Evolutionary conservation across 192 early-diverging fungal genomes (phyloP).

Genomic region (Backusella westeae): DNA sequence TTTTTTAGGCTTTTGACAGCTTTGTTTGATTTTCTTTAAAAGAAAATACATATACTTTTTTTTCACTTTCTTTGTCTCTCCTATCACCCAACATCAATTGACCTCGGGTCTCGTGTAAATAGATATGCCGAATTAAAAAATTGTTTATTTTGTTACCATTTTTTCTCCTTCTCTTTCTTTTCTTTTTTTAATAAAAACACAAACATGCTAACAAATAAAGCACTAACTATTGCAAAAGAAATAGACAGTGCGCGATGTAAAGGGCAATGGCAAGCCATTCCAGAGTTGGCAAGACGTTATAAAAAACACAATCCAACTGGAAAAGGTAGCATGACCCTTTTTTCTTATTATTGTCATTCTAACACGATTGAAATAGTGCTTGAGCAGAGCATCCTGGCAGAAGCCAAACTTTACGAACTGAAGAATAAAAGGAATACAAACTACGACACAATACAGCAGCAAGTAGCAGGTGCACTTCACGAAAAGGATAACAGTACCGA

Average conservation of each 20-base stretch:
- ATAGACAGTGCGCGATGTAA: slow-evolving; percentile 41
- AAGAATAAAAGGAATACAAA: background rate
- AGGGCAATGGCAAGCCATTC: slow-evolving; percentile 45
- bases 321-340: slow-evolving; percentile 33
- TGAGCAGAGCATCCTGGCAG: slow-evolving; percentile 43
- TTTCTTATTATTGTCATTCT: no score
- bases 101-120: background rate
- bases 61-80: background rate
- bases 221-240: slow-evolving; percentile 41
- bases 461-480: slow-evolving; percentile 17
- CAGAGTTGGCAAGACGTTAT: slow-evolving; percentile 54
- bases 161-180: background rate
- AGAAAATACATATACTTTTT: background rate
- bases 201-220: slow-evolving; percentile 25
- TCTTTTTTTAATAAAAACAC: background rate
- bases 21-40: background rate
- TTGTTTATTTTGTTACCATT: background rate
- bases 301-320: slow-evolving; percentile 55
- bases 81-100: background rate
- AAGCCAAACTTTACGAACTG: slow-evolving; percentile 25
- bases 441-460: slow-evolving; percentile 14
- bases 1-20: no score
- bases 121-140: background rate
- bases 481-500: background rate
- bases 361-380: slow-evolving; percentile 21